Conservation (phyloP, 116 monocot genomes). For the Papilionanthe hybrid region DNA sequence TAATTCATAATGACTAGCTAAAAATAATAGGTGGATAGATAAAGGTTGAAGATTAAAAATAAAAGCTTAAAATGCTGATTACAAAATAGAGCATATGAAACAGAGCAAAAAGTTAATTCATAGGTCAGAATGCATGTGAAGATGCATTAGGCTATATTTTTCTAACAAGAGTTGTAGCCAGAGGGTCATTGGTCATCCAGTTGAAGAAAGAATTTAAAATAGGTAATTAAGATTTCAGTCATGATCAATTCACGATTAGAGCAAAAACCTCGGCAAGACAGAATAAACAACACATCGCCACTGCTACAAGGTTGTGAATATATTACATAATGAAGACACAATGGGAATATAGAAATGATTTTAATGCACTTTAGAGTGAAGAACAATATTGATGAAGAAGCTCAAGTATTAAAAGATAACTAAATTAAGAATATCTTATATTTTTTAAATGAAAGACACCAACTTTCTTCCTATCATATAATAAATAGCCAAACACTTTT, state of each 20-base stretch:
- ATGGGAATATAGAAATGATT: too few relatives aligned
- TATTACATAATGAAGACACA: not conserved
- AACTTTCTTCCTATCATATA: not conserved
- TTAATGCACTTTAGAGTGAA: not conserved
- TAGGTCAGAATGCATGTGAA: not conserved
- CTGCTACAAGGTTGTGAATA: not conserved
- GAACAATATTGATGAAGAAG: not conserved
- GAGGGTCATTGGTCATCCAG: not conserved
- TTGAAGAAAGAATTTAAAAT: not conserved
- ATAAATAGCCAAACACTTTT: not conserved
- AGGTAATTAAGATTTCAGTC: not conserved
- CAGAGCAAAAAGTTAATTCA: not conserved
- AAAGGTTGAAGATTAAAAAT: not conserved
- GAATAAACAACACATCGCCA: not conserved
- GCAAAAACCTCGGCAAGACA: not conserved
- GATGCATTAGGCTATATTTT: not conserved
- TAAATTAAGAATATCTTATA: not conserved
- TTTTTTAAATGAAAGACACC: not conserved
- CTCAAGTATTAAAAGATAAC: not conserved
- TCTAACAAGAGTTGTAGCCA: not conserved
- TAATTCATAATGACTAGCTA: not conserved
- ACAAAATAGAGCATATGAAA: not conserved
- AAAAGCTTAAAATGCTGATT: not conserved
- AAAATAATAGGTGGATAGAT: not conserved
- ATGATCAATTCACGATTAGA: not conserved